A percentile compares a stretch with the other conserved stretches of the same genome.
Conservation (phyloP, 257 asterid genomes). For the Solanum bulbocastanum region DNA sequence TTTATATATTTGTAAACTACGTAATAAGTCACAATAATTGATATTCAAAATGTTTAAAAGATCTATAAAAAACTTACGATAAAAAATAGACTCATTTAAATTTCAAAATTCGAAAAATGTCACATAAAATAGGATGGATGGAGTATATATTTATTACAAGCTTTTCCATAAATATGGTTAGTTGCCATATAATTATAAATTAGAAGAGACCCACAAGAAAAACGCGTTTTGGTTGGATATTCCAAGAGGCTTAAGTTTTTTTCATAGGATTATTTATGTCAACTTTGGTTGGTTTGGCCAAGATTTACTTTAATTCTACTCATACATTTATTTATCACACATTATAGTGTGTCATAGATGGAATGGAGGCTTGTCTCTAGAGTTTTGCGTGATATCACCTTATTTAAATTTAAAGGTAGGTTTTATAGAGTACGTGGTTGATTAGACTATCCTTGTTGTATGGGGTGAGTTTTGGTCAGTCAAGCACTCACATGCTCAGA, state of each 20-base stretch:
- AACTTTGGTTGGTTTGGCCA: not conserved
- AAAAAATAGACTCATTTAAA: no score
- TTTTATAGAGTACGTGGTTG: not conserved
- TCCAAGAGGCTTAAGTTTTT: not conserved
- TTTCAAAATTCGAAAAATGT: no score
- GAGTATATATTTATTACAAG: not conserved
- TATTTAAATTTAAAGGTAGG: no score
- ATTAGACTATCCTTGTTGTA: no score
- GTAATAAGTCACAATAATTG: no score
- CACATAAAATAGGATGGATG: fast-evolving
- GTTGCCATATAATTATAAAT: not conserved
- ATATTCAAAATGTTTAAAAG: no score
- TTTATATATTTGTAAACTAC: no score
- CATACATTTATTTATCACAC: not conserved
- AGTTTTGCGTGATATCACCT: fast-evolving
- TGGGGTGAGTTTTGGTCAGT: not conserved
- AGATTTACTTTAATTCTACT: no score
- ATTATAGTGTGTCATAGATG: fast-evolving
- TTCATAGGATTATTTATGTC: not conserved
- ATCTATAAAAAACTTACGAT: fast-evolving
- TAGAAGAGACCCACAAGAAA: constrained; percentile 1
- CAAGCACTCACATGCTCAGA: not conserved
- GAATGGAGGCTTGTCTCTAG: no score
- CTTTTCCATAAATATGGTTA: not conserved
- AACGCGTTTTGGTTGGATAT: constrained; percentile 19